Base-by-base conservation (phyloP, 148 eudicot species). In the Nyssa sinensis region DNA sequence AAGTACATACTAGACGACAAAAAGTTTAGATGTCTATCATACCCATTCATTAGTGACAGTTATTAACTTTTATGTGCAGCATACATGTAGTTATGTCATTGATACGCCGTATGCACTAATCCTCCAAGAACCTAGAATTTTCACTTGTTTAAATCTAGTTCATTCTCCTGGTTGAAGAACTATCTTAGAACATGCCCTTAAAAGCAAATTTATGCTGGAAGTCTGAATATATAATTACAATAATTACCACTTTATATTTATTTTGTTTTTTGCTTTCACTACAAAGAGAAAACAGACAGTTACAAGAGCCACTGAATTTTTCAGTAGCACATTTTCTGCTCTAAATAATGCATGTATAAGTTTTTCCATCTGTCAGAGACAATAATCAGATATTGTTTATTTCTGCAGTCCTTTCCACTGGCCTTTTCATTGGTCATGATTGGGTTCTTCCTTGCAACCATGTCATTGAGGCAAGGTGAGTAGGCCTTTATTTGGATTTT, bases 381-480 rank as follows among this genome's bases (percentile, higher is more conserved):
- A 59, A 16, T n/a, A 29, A 62, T 30, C 33, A n/a, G n/a, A 29
- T 23, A 7, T 7, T 34, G 17, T 78, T 59, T 71, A 29, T 74
- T 81, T 37, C 73, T 85, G 90, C 91, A 95, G 98, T 90, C 93
- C 71, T 90, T 92, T 68, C 97, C 87, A 0, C 33, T 92, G 75
- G 98, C 97, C 75, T 74, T 92, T 24, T 71, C 63, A 33, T 71
- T 90, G 72, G 81, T 86, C 60, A 17, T 90, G 77, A 79, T 74
- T 32, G 98, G 89, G 66, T 81, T 86, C 79, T 75, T 86, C 66
- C 89, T 92, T 57, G 76, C 98, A 28, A 28, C 82, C 25, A 78
- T 89, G 83, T 90, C 97, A 41, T 78, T 95, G 71, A 82, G 87
- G 55, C 89, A 87, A 89, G 97, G 98, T 95, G 51, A 70, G 89